phyloP scores from a whole-genome alignment of 768 basidiomycete species.

The Podaxis sp. region DNA sequence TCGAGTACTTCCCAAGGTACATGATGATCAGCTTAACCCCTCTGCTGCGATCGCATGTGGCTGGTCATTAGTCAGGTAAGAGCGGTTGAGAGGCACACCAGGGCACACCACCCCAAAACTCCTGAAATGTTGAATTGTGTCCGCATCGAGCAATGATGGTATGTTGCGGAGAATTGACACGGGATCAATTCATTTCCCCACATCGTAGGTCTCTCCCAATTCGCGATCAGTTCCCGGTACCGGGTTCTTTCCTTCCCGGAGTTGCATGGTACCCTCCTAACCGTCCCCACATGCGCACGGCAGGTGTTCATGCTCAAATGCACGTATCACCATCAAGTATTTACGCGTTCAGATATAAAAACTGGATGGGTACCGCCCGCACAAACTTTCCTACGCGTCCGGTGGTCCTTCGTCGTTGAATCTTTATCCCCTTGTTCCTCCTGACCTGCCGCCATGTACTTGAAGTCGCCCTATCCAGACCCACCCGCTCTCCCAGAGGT shows the following conservation, averaged over 20 bases:
- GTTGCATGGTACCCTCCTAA: not conserved
- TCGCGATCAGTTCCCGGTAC: not conserved
- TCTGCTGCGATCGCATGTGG: too few species aligned
- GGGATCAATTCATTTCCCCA: not conserved
- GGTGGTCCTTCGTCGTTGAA: not conserved
- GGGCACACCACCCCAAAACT: not conserved
- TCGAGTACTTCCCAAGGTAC: too few species aligned
- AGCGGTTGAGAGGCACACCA: not conserved
- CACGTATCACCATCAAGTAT: not conserved
- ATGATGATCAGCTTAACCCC: too few species aligned
- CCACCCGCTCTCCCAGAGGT: constrained; percentile 46
- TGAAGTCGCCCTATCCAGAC: constrained; percentile 58
- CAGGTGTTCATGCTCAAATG: not conserved
- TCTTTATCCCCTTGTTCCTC: not conserved
- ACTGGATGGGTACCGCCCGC: not conserved
- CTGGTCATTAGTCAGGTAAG: not conserved
- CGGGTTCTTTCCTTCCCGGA: constrained; percentile 1
- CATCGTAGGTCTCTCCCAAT: not conserved
- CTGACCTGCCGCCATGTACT: constrained; percentile 38
- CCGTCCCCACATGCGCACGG: not conserved
- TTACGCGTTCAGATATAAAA: not conserved
- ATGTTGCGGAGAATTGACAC: not conserved
- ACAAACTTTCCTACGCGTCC: not conserved
- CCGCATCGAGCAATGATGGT: not conserved
- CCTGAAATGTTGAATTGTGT: not conserved